Percentiles rank a stretch among this genome's conserved stretches.
phyloP scores from a whole-genome alignment of 345 rosid species.

The Syzygium jambos region DNA sequence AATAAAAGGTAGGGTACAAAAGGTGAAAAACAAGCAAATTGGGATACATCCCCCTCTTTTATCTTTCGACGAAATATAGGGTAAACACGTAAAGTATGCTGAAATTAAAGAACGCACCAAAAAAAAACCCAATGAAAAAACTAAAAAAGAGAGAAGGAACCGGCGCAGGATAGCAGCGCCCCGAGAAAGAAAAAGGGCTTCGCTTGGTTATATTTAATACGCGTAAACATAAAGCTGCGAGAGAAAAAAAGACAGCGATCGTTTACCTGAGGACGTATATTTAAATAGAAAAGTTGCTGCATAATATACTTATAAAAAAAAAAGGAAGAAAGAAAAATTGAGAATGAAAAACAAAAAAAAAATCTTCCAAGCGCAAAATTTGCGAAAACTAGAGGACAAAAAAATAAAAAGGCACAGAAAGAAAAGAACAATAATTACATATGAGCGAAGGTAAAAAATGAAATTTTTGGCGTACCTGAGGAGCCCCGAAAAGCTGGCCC shows the following conservation, averaged over 20 bases:
- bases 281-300: not conserved
- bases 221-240: not conserved
- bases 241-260: not conserved
- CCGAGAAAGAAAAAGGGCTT: not conserved
- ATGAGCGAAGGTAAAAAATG: too few species aligned
- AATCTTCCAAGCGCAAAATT: not conserved
- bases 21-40: not conserved
- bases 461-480: not conserved
- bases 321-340: not conserved
- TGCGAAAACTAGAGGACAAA: not conserved
- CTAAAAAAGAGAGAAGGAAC: not conserved
- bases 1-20: not conserved
- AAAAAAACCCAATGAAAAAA: not conserved
- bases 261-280: not conserved
- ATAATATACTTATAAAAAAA: not conserved
- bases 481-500: conserved; percentile 27
- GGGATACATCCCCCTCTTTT: too few species aligned
- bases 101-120: too few species aligned
- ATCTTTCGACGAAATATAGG: too few species aligned
- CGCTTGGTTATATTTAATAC: not conserved
- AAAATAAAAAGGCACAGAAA: not conserved
- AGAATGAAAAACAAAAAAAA: not conserved
- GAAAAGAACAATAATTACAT: not conserved
- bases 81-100: not conserved
- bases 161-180: not conserved